Evolutionary conservation across 2,329 filamentous ascomycete species (phyloP).

Genomic region (Fusarium drepaniforme): DNA sequence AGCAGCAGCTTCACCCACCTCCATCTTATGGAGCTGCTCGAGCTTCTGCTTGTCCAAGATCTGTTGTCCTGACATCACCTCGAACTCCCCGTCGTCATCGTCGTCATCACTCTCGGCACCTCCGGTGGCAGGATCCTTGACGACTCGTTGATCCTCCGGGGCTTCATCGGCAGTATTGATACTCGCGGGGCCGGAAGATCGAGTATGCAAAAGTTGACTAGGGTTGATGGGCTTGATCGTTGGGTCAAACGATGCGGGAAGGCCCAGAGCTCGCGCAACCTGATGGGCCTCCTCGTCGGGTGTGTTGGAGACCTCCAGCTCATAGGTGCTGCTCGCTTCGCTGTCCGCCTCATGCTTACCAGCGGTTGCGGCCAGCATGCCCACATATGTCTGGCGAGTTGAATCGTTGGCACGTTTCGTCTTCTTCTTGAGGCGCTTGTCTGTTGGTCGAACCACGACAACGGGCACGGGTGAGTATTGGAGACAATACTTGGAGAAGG

Average conservation of each 20-base stretch:
- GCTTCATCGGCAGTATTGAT: conserved; percentile 20
- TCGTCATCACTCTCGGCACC: conserved; percentile 52
- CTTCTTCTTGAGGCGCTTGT: conserved; percentile 92
- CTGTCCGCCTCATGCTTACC: conserved; percentile 70
- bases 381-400: conserved; percentile 79
- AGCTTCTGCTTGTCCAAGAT: conserved; percentile 59
- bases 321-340: conserved; percentile 64
- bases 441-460: conserved; percentile 88
- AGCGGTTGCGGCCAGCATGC: conserved; percentile 76
- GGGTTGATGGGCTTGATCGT: conserved; percentile 69
- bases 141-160: conserved; percentile 33
- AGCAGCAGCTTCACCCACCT: conserved; percentile 68
- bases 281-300: conserved; percentile 74
- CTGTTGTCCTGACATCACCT: conserved; percentile 58
- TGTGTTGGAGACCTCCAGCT: conserved; percentile 66
- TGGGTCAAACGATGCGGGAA: conserved; percentile 73
- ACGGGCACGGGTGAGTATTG: conserved; percentile 95
- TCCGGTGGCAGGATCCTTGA: conserved; percentile 49
- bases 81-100: conserved; percentile 58
- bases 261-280: conserved; percentile 72
- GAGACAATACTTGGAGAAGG: conserved; percentile 93
- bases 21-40: conserved; percentile 70
- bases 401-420: conserved; percentile 85
- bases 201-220: conserved; percentile 21
- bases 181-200: conserved; percentile 32